phyloP scores from a whole-genome alignment of 2,329 filamentous ascomycete species.

The Diaporthe sp. region DNA sequence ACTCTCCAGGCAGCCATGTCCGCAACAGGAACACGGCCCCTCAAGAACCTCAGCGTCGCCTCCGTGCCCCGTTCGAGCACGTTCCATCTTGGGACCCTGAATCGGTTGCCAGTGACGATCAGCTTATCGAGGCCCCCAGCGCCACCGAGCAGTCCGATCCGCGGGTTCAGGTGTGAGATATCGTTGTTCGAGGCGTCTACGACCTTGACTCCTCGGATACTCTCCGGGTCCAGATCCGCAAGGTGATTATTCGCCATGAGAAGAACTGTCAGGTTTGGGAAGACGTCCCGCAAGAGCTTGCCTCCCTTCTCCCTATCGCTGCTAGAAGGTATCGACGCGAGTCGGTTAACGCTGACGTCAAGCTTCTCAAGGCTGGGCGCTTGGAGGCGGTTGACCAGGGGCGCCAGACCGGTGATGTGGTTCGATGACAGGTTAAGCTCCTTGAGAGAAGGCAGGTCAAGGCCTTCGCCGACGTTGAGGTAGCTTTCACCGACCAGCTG shows the following conservation, averaged over 20 bases:
- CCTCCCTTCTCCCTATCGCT: constrained; percentile 42
- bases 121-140: constrained; percentile 72
- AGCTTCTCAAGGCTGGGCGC: constrained; percentile 83
- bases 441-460: constrained; percentile 80
- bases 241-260: constrained; percentile 86
- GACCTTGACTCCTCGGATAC: constrained; percentile 80
- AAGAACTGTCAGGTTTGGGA: constrained; percentile 79
- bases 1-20: constrained; percentile 71
- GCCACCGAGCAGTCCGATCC: constrained; percentile 82
- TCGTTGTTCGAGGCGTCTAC: constrained; percentile 90
- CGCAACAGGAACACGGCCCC: constrained; percentile 78
- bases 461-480: constrained; percentile 66
- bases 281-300: constrained; percentile 69
- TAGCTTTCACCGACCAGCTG: constrained; percentile 76
- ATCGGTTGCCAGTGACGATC: constrained; percentile 87
- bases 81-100: constrained; percentile 87
- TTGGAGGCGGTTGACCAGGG: constrained; percentile 75
- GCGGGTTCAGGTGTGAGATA: constrained; percentile 84
- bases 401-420: constrained; percentile 77
- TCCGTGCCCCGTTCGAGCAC: constrained; percentile 91
- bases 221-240: constrained; percentile 78
- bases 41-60: constrained; percentile 83
- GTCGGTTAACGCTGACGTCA: constrained; percentile 86
- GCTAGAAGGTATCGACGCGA: constrained; percentile 74
- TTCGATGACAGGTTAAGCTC: constrained; percentile 84